Conservation (phyloP, 768 basidiomycete genomes). For the Chiua virens region DNA sequence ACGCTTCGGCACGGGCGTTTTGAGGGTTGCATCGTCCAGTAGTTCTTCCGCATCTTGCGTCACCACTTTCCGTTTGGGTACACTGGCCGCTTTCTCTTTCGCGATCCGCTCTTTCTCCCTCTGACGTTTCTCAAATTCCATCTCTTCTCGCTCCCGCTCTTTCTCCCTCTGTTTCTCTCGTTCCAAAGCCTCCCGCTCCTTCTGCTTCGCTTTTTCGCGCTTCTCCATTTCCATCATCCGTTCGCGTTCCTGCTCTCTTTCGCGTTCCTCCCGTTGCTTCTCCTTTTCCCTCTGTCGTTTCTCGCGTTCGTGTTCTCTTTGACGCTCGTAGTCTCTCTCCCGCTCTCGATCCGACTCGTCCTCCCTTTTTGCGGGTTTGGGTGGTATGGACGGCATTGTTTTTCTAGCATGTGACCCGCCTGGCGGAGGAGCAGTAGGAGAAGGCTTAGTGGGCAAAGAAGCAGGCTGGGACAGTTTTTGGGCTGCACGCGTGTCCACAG, state of each 20-base stretch:
- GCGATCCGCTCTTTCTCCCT: slow-evolving; percentile 25
- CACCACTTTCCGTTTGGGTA: slow-evolving; percentile 42
- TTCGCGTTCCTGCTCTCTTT: slow-evolving; percentile 16
- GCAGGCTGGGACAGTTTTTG: slow-evolving; percentile 28
- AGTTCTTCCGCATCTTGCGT: slow-evolving; percentile 32
- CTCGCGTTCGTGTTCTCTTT: slow-evolving; percentile 26
- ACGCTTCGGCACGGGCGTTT: slow-evolving; percentile 35
- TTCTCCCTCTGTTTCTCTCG: slow-evolving; percentile 27
- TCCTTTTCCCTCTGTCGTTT: slow-evolving; percentile 21
- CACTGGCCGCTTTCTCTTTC: slow-evolving; percentile 19
- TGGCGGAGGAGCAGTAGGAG: slow-evolving; percentile 27
- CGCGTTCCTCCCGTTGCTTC: slow-evolving; percentile 22
- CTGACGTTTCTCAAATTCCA: slow-evolving; percentile 18
- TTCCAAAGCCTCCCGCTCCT: slow-evolving; percentile 22
- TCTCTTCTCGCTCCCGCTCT: slow-evolving; percentile 23
- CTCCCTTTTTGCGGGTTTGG: slow-evolving; percentile 19
- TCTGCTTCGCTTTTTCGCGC: slow-evolving; percentile 21
- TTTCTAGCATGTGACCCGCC: slow-evolving; percentile 28
- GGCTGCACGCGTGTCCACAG: slow-evolving; percentile 28
- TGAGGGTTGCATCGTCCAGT: slow-evolving; percentile 22
- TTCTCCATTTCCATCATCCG: slow-evolving; percentile 13
- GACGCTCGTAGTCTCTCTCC: slow-evolving; percentile 23
- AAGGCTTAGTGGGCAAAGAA: slow-evolving; percentile 36
- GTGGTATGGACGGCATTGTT: slow-evolving; percentile 23
- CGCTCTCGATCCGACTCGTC: slow-evolving; percentile 32